A percentile compares a stretch with the other conserved stretches of the same genome.
Conservation (phyloP, 2,329 filamentous ascomycete genomes). For the Phialophora tarda region DNA sequence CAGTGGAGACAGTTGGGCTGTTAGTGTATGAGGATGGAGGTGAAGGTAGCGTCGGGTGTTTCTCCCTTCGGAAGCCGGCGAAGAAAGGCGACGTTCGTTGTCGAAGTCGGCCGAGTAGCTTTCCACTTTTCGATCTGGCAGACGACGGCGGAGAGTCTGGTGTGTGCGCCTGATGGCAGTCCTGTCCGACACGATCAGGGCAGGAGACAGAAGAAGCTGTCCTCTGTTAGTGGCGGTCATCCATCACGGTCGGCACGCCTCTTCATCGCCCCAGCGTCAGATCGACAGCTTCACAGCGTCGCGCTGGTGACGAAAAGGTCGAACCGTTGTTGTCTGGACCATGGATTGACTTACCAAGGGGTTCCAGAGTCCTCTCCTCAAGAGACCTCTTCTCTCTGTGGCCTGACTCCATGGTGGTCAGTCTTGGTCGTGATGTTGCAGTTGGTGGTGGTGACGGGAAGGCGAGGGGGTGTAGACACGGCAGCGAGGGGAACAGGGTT, state of each 20-base stretch:
- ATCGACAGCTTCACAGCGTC: background rate
- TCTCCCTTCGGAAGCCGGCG: slow-evolving; percentile 15
- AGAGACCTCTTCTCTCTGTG: slow-evolving; percentile 15
- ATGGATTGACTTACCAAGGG: slow-evolving; percentile 24
- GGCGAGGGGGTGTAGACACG: background rate
- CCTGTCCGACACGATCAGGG: background rate
- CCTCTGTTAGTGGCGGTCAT: slow-evolving; percentile 12
- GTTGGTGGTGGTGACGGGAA: slow-evolving; percentile 8
- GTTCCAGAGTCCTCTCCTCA: slow-evolving; percentile 17
- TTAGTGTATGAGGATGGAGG: background rate
- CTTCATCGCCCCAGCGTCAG: slow-evolving; percentile 15
- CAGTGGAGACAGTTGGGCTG: slow-evolving; percentile 3
- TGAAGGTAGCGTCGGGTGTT: background rate
- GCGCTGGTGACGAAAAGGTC: background rate
- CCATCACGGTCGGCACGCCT: background rate
- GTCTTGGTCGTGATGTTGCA: slow-evolving; percentile 6
- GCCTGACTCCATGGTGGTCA: slow-evolving; percentile 29
- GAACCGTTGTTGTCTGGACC: background rate
- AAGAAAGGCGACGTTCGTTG: slow-evolving; percentile 24
- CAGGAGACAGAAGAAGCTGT: slow-evolving; percentile 9
- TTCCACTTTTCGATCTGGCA: slow-evolving; percentile 13
- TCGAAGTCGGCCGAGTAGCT: background rate
- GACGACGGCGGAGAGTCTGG: slow-evolving; percentile 6
- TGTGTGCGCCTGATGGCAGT: background rate
- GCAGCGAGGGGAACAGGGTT: background rate